Conservation (phyloP, 2,329 filamentous ascomycete species). For the Pseudopithomyces maydicus region DNA sequence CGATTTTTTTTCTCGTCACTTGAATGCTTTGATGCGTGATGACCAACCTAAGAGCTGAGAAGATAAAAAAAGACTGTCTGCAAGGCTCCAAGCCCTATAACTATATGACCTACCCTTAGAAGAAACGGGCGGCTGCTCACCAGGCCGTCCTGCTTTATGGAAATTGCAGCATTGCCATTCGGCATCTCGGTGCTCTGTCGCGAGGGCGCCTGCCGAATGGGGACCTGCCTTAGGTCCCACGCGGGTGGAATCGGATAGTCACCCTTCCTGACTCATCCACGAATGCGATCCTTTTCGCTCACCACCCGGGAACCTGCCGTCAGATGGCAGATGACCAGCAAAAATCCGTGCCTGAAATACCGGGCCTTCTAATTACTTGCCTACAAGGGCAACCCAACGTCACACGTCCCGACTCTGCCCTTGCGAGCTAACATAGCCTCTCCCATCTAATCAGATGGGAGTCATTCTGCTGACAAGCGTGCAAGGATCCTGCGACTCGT, state of each 20-base stretch:
- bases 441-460: slow-evolving; percentile 31
- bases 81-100: too few species aligned
- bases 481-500: slow-evolving; percentile 22
- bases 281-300: slow-evolving; percentile 23
- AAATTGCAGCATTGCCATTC: not conserved
- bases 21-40: not conserved
- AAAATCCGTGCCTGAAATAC: slow-evolving; percentile 26
- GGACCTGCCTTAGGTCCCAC: slow-evolving; percentile 20
- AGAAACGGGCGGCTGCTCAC: not conserved
- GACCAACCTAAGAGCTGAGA: not conserved
- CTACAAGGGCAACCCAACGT: slow-evolving; percentile 19
- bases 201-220: slow-evolving; percentile 19
- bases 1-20: not conserved
- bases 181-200: slow-evolving; percentile 25
- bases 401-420: slow-evolving; percentile 33
- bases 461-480: slow-evolving; percentile 20
- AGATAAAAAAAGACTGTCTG: not conserved
- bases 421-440: slow-evolving; percentile 27
- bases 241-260: slow-evolving; percentile 31
- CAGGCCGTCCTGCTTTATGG: not conserved
- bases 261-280: slow-evolving; percentile 25
- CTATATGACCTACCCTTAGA: too few species aligned
- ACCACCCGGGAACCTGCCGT: not conserved
- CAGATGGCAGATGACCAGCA: slow-evolving; percentile 37
- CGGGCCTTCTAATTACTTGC: slow-evolving; percentile 19